phyloP scores from a whole-genome alignment of 2,329 filamentous ascomycete species.

The Gaeumannomyces tritici region DNA sequence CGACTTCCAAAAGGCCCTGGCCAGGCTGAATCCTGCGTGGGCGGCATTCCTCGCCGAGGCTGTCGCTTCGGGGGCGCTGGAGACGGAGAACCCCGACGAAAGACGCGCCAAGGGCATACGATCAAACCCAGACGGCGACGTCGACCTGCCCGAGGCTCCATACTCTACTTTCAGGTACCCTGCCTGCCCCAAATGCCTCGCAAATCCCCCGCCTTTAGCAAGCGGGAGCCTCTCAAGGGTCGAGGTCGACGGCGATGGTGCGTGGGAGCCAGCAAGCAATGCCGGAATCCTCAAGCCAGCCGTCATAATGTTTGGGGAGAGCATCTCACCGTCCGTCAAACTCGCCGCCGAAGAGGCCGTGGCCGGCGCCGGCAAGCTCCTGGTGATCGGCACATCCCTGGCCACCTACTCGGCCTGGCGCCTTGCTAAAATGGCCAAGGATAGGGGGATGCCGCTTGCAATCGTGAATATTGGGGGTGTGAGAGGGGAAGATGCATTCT shows the following conservation, averaged over 20 bases:
- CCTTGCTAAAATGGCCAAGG: slow-evolving; percentile 72
- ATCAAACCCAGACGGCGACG: slow-evolving; percentile 89
- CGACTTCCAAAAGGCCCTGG: slow-evolving; percentile 66
- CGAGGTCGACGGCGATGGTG: slow-evolving; percentile 69
- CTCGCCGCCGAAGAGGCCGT: slow-evolving; percentile 68
- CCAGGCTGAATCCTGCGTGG: slow-evolving; percentile 80
- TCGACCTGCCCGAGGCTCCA: slow-evolving; percentile 77
- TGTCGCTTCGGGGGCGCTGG: slow-evolving; percentile 63
- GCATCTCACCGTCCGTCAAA: slow-evolving; percentile 62
- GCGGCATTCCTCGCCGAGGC: slow-evolving; percentile 64
- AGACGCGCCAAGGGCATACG: slow-evolving; percentile 60
- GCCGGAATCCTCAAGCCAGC: slow-evolving; percentile 85
- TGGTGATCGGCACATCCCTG: slow-evolving; percentile 81
- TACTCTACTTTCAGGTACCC: slow-evolving; percentile 90
- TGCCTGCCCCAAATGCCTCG: slow-evolving; percentile 72
- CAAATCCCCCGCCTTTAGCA: slow-evolving; percentile 44
- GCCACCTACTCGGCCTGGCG: slow-evolving; percentile 96
- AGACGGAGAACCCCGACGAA: slow-evolving; percentile 66
- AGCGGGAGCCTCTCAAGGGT: slow-evolving; percentile 50
- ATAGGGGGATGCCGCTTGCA: slow-evolving; percentile 74
- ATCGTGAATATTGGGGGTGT: slow-evolving; percentile 84
- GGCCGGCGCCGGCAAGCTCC: slow-evolving; percentile 62
- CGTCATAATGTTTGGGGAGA: slow-evolving; percentile 95
- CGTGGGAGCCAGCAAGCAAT: slow-evolving; percentile 56
- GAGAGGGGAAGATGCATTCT: slow-evolving; percentile 67